Conservation (phyloP, 345 rosid species). For the Hibiscus mutabilis region DNA sequence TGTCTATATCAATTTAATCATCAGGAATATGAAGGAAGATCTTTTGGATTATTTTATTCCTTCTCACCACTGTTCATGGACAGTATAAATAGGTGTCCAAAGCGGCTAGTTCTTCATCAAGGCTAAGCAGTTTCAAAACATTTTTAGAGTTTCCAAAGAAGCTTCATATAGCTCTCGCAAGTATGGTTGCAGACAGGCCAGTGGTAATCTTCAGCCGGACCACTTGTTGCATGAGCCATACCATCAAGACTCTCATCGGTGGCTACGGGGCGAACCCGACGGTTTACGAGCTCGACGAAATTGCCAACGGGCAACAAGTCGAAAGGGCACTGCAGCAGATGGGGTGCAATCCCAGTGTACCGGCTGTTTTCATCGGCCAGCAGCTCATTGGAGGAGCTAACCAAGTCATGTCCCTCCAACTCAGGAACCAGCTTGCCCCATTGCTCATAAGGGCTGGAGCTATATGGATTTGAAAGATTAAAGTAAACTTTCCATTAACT, state of each 20-base stretch:
- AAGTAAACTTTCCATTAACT: neutral
- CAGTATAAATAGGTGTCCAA: conserved; percentile 24
- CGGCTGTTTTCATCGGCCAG: conserved; percentile 78
- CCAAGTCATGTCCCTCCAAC: conserved; percentile 64
- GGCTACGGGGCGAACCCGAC: conserved; percentile 71
- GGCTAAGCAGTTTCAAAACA: conserved; percentile 7
- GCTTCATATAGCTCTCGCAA: neutral
- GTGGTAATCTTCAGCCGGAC: conserved; percentile 85
- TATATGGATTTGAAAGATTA: conserved; percentile 52
- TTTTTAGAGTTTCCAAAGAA: conserved; percentile 1
- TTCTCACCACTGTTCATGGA: neutral
- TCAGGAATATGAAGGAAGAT: conserved; percentile 12
- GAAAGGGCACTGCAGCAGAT: conserved; percentile 54
- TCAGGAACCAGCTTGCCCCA: conserved; percentile 55
- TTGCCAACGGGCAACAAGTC: conserved; percentile 43
- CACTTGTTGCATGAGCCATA: conserved; percentile 64
- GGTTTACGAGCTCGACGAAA: conserved; percentile 61
- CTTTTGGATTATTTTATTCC: conserved; percentile 7
- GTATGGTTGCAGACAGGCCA: conserved; percentile 59
- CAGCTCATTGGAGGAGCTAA: conserved; percentile 66
- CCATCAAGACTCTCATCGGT: conserved; percentile 50
- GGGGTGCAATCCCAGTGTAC: conserved; percentile 59
- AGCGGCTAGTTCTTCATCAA: conserved; percentile 6
- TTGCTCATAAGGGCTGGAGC: conserved; percentile 75
- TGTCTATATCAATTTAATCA: conserved; percentile 8